phyloP scores from a whole-genome alignment of 805 yeast genomes.

The Hanseniaspora taiwanica region DNA sequence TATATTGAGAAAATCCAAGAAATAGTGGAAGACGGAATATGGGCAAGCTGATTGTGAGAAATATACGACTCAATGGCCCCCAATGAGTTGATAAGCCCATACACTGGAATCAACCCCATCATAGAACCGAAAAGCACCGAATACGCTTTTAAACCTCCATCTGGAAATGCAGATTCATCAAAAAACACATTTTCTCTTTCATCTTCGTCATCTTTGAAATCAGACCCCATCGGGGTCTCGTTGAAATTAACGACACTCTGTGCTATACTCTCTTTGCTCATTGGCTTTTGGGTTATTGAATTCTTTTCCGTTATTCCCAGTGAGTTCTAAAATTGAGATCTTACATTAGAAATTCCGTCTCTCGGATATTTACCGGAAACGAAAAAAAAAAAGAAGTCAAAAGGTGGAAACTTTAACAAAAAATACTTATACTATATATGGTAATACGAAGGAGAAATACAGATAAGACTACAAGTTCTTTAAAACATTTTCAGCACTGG shows the following conservation, averaged over 20 bases:
- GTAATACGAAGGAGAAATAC: no score
- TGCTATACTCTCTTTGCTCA: no score
- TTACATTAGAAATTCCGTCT: no score
- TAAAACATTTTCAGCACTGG: conserved; percentile 28
- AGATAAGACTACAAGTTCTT: conserved; percentile 12
- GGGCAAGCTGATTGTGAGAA: conserved; percentile 36
- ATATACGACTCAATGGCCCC: conserved; percentile 60
- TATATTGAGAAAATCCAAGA: conserved; percentile 61
- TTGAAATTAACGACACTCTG: no score
- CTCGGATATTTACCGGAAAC: no score
- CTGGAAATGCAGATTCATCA: conserved; percentile 23
- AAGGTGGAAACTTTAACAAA: no score
- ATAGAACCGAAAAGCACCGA: conserved; percentile 47
- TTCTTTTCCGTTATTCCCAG: no score
- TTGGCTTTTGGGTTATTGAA: no score
- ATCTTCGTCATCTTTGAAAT: neutral
- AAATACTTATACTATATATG: no score
- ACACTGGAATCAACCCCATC: conserved; percentile 42
- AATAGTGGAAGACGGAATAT: conserved; percentile 34
- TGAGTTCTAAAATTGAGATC: no score
- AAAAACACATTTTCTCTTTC: conserved; percentile 6
- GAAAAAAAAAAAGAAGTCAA: no score
- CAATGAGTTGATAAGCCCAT: conserved; percentile 47
- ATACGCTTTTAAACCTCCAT: conserved; percentile 50
- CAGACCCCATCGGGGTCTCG: neutral